Base-by-base conservation (phyloP, 371 early-diverging fungal species). In the Mucor circinelloides region DNA sequence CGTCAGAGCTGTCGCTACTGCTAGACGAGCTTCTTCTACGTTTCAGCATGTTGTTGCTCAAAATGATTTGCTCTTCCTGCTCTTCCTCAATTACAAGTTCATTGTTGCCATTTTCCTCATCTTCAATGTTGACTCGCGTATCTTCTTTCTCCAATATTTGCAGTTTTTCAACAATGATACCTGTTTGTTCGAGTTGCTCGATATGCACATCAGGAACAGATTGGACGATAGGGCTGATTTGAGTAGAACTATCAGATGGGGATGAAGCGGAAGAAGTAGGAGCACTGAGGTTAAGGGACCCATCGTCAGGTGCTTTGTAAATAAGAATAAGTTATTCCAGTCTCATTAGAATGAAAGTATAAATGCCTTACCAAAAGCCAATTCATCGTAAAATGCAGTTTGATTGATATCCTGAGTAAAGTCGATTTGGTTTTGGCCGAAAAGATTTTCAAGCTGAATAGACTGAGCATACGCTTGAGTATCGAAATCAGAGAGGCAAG, bases 331-430 rank as follows among this genome's bases (percentile, higher is more conserved):
- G 13, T 52, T 52, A 25, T 8, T 12, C 52, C 52, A 52, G 12
- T 40, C 15, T 40, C 40, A 40, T 40, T 4, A 25, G 27, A 58
- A 25, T 19, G n/a, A 19, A 25, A 4, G 21, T 38, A 23, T 19
- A 31, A 32, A 19, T 36, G 58, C 8, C 44, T 66, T 79, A 82
- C 82, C 80, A 78, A 78, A 82, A 40, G 78, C 70, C 30, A 82
- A 57, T 64, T 82, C 82, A 60, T 82, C 82, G 58, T 82, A 82
- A 9, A 79, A 75, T 2, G 66, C 61, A 3, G 76, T 56, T 21
- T 68, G 55, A 28, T 57, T 66, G 28, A 63, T 67, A 9, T 34
- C 54, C 52, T 64, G 63, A 27, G 65, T 55, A 21, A 72, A 68
- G n/a, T 61, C 44, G 17, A 74, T 62, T 28, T 71, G 71, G 50